Evolutionary conservation across 768 basidiomycete species (phyloP).

Genomic region (Hericium rajendrae): DNA sequence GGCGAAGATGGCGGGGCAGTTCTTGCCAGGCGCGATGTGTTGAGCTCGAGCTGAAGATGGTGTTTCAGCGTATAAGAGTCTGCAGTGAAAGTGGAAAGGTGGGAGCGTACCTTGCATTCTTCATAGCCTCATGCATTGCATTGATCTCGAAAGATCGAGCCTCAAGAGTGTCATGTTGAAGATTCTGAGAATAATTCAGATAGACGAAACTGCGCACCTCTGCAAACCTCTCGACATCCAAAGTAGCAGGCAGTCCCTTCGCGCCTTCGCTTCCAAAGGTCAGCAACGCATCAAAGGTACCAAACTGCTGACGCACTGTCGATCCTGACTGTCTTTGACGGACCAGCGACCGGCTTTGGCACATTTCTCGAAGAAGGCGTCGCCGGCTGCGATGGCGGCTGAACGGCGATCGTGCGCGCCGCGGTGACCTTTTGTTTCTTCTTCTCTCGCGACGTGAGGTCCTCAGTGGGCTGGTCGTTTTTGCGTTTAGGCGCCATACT

Average conservation of each 20-base stretch:
- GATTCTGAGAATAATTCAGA: too few species aligned
- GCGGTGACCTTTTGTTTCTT: conserved; percentile 60
- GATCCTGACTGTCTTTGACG: conserved; percentile 30
- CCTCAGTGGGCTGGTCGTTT: conserved; percentile 19
- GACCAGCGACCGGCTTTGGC: conserved; percentile 26
- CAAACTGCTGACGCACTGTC: conserved; percentile 30
- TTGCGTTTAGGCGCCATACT: conserved; percentile 35
- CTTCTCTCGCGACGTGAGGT: conserved; percentile 36
- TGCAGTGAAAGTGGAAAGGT: neutral
- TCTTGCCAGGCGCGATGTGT: conserved; percentile 88
- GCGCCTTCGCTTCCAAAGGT: conserved; percentile 30
- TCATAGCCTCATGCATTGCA: conserved; percentile 85
- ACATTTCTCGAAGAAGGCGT: conserved; percentile 6
- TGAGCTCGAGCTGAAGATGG: conserved; percentile 36
- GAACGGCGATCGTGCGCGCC: conserved; percentile 62
- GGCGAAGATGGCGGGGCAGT: conserved; percentile 81
- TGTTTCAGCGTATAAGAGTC: neutral
- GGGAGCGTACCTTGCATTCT: conserved; percentile 52
- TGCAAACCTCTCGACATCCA: conserved; percentile 85
- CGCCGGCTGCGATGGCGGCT: conserved; percentile 32
- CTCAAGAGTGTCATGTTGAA: conserved; percentile 28
- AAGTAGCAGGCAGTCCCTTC: conserved; percentile 53
- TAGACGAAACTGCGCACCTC: conserved; percentile 39
- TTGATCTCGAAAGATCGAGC: conserved; percentile 82
- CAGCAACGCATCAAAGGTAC: too few species aligned